Conservation (phyloP, 495 filamentous ascomycete species). For the Aspergillus ellipticus region DNA sequence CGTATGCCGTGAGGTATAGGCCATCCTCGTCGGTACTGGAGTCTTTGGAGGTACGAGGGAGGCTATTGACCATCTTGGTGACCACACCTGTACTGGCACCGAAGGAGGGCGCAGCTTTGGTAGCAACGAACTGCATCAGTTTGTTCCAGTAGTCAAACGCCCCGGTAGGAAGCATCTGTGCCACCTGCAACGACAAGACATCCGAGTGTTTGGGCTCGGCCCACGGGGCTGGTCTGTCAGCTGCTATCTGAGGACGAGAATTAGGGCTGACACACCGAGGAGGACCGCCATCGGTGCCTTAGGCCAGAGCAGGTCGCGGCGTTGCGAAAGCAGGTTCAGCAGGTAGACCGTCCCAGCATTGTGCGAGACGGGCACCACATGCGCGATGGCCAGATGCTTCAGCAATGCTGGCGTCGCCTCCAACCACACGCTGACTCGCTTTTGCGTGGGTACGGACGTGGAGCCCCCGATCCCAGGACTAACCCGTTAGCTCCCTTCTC, state of each 20-base stretch:
- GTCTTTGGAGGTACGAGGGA: background rate
- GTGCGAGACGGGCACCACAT: background rate
- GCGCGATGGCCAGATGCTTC: background rate
- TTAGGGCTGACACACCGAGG: background rate
- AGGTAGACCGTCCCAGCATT: background rate
- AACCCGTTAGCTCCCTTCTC: background rate
- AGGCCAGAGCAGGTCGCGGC: background rate
- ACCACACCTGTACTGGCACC: background rate
- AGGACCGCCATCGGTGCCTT: background rate
- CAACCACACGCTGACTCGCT: background rate
- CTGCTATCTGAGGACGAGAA: background rate
- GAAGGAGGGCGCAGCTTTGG: background rate
- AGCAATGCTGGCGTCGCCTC: background rate
- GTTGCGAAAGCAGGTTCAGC: background rate
- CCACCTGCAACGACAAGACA: background rate
- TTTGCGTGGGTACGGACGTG: background rate
- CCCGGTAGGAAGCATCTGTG: background rate
- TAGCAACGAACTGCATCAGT: background rate
- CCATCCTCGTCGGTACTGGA: background rate
- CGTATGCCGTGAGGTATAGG: background rate
- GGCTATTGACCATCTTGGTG: background rate
- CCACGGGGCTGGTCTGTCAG: background rate
- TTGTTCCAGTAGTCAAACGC: background rate
- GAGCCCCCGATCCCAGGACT: background rate
- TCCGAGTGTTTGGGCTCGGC: slow-evolving; percentile 1